Percentiles rank a stretch among this genome's conserved stretches.
Evolutionary conservation across 768 basidiomycete species (phyloP).

Genomic region (Rhodotorula taiwanensis): DNA sequence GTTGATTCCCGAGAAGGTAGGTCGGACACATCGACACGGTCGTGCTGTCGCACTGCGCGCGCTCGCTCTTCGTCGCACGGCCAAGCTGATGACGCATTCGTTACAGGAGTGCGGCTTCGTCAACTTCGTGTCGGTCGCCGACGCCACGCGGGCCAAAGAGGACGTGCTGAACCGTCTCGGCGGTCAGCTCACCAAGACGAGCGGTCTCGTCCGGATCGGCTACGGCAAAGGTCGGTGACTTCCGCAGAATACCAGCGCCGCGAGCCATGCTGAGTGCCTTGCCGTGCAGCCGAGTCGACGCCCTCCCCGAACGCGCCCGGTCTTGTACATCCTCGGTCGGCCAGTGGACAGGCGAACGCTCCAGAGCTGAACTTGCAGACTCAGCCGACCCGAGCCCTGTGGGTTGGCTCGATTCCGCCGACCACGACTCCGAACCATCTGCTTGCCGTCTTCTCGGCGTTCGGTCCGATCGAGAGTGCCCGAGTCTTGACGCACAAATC

Average conservation of each 20-base stretch:
- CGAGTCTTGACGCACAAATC: slow-evolving; percentile 95
- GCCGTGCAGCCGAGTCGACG: slow-evolving; percentile 21
- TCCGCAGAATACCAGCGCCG: too few species aligned
- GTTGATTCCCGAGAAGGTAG: slow-evolving; percentile 91
- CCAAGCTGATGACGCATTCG: not conserved
- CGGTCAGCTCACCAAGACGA: slow-evolving; percentile 52
- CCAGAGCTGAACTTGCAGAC: slow-evolving; percentile 58
- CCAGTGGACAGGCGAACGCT: slow-evolving; percentile 8
- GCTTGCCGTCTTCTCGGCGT: slow-evolving; percentile 91
- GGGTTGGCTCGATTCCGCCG: slow-evolving; percentile 90
- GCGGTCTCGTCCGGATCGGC: slow-evolving; percentile 93
- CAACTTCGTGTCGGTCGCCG: slow-evolving; percentile 88
- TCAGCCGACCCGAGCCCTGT: slow-evolving; percentile 86
- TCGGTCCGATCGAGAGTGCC: slow-evolving; percentile 94
- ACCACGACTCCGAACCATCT: slow-evolving; percentile 92
- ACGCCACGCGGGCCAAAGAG: slow-evolving; percentile 95
- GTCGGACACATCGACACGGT: too few species aligned
- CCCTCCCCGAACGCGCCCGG: slow-evolving; percentile 21
- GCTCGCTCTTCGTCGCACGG: too few species aligned
- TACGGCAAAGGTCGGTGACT: slow-evolving; percentile 94
- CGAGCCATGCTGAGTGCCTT: too few species aligned
- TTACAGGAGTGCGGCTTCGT: slow-evolving; percentile 94
- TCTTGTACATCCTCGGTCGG: slow-evolving; percentile 27
- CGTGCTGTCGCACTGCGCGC: too few species aligned
- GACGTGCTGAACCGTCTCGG: slow-evolving; percentile 93